Percentiles rank a stretch among this genome's conserved stretches.
phyloP scores from a whole-genome alignment of 2,329 filamentous ascomycete genomes.

The Ramularia collo-cygni region DNA sequence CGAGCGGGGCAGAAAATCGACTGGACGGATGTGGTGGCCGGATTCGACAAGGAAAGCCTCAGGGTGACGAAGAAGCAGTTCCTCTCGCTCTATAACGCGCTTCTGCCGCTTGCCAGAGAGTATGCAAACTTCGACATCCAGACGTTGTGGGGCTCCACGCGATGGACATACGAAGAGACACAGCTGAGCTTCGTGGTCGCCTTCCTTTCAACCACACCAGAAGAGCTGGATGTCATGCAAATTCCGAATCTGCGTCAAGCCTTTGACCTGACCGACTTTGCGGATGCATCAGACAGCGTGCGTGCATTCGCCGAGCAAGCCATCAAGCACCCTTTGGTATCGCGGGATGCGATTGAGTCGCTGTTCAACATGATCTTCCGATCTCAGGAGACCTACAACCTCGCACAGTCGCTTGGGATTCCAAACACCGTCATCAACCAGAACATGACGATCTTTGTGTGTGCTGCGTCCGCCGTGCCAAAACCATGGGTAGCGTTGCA shows the following conservation, averaged over 20 bases:
- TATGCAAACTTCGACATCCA: conserved; percentile 71
- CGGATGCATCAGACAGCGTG: conserved; percentile 53
- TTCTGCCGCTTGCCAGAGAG: conserved; percentile 63
- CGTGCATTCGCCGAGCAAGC: conserved; percentile 58
- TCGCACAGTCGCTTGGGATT: conserved; percentile 50
- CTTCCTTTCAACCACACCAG: conserved; percentile 67
- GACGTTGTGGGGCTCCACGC: conserved; percentile 77
- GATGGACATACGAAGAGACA: conserved; percentile 76
- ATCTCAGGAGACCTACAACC: conserved; percentile 50
- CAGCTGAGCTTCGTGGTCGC: conserved; percentile 91
- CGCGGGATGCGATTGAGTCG: conserved; percentile 69
- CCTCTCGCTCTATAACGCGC: conserved; percentile 67
- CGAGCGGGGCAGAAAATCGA: conserved; percentile 51
- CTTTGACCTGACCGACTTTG: conserved; percentile 61
- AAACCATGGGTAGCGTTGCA: conserved; percentile 72
- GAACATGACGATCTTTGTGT: conserved; percentile 71
- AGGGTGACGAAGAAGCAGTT: conserved; percentile 76
- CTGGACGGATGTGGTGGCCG: conserved; percentile 64
- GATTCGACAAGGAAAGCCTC: conserved; percentile 73
- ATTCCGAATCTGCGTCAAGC: conserved; percentile 76
- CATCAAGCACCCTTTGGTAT: conserved; percentile 79
- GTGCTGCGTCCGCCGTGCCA: conserved; percentile 68
- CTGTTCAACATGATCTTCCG: conserved; percentile 57
- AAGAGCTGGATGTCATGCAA: conserved; percentile 73
- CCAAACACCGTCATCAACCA: conserved; percentile 59